Base-by-base conservation (phyloP, 2,329 filamentous ascomycete species). In the Exophiala spinifera region DNA sequence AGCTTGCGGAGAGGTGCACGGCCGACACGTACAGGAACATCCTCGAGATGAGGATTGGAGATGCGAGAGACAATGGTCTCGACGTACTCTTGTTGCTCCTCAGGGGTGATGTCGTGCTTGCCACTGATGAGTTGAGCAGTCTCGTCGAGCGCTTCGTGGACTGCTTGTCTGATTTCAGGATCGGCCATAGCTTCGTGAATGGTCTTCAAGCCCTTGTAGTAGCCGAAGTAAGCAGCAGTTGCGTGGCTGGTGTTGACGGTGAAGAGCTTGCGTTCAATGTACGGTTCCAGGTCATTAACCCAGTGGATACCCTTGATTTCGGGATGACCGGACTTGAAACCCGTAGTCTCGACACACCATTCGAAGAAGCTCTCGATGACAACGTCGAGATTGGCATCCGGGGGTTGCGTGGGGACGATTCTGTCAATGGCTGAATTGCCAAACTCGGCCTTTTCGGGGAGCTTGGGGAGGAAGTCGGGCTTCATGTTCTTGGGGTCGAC, bases 221-320 rank as follows among this genome's bases (percentile, higher is more conserved):
- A 88, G 51, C 91, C 92, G 73, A 94, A 91, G 82, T 97, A 97
- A 56, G 94, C 92, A 17, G 91, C 91, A 6, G 92, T 95, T 56
- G 94, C 94, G 71, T 99, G 94, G 52, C 91, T 88, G 19, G 94
- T 99, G 83, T 99, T 99, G 81, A 99, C 92, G 19, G 94, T 99
- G 81, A 91, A 99, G 62, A 99, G 86, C 83, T 99, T 99, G 74
- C 94, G 91, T 84, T 99, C 94, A 67, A 99, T 97, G 78, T 92
- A 99, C 54, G 94, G 94, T 69, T 86, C 82, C 25, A 99, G 84
- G 75, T 97, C 81, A 61, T 90, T 85, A 56, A 97, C 94, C 84
- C 89, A 96, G 76, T 95, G 88, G 70, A 97, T 86, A 56, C 91
- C 92, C 63, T 94, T 74, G 67, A 99, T 92, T 15, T 82, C 74